Evolutionary conservation across 2,329 filamentous ascomycete genomes (phyloP), one percentile per base, ranked within the genome.

Genomic region (Neonectria punicea): DNA sequence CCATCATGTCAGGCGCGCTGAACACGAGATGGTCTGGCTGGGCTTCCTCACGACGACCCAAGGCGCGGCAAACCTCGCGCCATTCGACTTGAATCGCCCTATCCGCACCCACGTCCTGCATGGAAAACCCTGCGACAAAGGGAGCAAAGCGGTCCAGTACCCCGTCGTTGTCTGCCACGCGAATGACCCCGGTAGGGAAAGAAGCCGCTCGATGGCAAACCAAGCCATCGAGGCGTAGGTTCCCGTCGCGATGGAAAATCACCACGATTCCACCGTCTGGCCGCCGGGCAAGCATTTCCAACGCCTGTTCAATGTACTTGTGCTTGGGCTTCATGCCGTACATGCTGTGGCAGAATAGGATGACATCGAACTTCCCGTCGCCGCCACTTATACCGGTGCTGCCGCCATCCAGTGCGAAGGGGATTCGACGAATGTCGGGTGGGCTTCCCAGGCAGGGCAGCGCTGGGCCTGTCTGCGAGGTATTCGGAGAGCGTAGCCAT

Each of bases 331-430:
- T 80, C 83, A 90, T 85, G 64, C 86, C 86, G 67, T 90, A 89
- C 83, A 90, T 84, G 77, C 88, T 89, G 73, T 90, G 87, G 68
- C 87, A 90, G 75, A 90, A 88, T 5, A 91, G 71, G 18, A 90
- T 74, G 44, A 89, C 13, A 67, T 90, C 83, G 70, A 83, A 90
- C 63, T 78, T 82, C 22, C 80, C 73, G 34, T 77, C 69, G 1
- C 54, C 34, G 58, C 74, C 66, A 34, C 44, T 69, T 1, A 25
- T 25, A 11, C 58, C 72, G 55, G n/a, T 68, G 25, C 74, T 68
- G 46, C 65, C 1, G 6, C 25, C 68, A 8, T 80, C 61, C n/a
- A 75, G 60, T 63, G 13, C 65, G 68, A 88, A 87, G 10, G 79
- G 75, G 6, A 58, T 47, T 69, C 53, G 78, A 70, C 72, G 73